Conservation (phyloP, 768 basidiomycete species). For the Cystofilobasidium capitatum region DNA sequence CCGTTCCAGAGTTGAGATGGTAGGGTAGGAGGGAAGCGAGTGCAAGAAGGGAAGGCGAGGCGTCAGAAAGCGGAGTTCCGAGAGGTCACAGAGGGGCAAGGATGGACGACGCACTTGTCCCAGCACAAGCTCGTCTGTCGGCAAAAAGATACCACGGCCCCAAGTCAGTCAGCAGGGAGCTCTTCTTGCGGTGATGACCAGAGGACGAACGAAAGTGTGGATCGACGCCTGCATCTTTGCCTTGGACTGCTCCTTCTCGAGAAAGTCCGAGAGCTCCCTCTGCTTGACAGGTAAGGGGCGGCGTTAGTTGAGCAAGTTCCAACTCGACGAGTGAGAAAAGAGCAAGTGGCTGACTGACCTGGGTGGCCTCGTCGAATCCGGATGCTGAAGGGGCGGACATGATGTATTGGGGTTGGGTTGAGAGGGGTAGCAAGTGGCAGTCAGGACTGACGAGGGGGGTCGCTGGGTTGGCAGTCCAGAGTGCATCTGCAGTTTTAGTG, state of each 20-base stretch:
- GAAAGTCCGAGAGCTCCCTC: slow-evolving; percentile 23
- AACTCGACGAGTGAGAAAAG: too few species aligned
- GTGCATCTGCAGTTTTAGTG: too few species aligned
- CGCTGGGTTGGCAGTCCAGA: too few species aligned
- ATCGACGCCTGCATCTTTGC: slow-evolving; percentile 25
- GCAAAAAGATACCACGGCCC: not conserved
- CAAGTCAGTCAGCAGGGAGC: not conserved
- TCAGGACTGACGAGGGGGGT: too few species aligned
- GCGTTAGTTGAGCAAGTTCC: not conserved
- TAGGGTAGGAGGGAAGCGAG: not conserved
- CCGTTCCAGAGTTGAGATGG: not conserved
- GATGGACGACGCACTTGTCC: slow-evolving; percentile 4
- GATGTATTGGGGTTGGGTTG: too few species aligned
- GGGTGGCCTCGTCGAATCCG: slow-evolving; percentile 18
- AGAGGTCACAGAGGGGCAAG: not conserved
- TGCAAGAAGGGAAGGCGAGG: not conserved
- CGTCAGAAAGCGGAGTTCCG: not conserved
- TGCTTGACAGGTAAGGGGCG: not conserved
- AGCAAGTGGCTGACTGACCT: slow-evolving; percentile 1
- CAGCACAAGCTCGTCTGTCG: not conserved
- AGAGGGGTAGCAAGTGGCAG: too few species aligned
- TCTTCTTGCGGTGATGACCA: not conserved
- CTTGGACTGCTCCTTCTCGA: slow-evolving; percentile 25
- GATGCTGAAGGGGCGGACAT: not conserved
- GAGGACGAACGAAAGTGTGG: slow-evolving; percentile 17